Evolutionary conservation across 495 filamentous ascomycete genomes (phyloP).

Genomic region (Daldinia childiae): DNA sequence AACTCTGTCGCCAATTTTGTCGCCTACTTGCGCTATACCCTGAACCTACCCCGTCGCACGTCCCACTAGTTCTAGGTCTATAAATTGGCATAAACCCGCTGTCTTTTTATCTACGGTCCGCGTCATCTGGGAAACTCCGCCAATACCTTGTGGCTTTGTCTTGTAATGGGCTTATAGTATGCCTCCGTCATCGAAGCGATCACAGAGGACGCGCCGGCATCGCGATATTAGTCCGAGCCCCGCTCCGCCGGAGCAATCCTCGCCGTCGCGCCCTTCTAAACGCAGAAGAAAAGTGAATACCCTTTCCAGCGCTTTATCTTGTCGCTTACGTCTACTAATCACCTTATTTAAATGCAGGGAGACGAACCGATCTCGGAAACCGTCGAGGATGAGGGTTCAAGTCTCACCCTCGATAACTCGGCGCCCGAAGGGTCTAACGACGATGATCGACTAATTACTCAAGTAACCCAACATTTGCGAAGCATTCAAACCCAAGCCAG

Average conservation of each 20-base stretch:
- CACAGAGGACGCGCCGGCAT: constrained; percentile 52
- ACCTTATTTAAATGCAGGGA: constrained; percentile 29
- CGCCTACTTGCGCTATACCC: constrained; percentile 15
- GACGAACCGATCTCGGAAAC: constrained; percentile 50
- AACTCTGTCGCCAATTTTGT: background rate
- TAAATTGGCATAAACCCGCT: background rate
- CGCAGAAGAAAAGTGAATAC: constrained; percentile 76
- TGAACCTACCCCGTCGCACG: background rate
- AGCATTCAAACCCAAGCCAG: constrained; percentile 69
- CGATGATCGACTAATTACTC: constrained; percentile 73
- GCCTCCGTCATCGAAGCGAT: constrained; percentile 56
- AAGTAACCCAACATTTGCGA: constrained; percentile 74
- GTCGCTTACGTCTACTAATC: constrained; percentile 22
- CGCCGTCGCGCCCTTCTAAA: constrained; percentile 74
- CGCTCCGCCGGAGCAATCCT: constrained; percentile 59
- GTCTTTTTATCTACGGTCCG: background rate
- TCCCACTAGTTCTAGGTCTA: background rate
- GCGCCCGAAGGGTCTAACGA: constrained; percentile 56
- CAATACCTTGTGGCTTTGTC: background rate
- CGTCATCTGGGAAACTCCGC: background rate
- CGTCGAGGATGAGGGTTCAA: constrained; percentile 55
- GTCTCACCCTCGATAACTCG: constrained; percentile 59
- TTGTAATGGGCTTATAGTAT: constrained; percentile 44
- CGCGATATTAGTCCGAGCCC: constrained; percentile 51
- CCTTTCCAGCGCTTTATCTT: constrained; percentile 40